These are phyloP conservation scores for Breviolum minutum DNA, from an alignment of 73 alveolate genomes.

Conservation along the genomic window DNA sequence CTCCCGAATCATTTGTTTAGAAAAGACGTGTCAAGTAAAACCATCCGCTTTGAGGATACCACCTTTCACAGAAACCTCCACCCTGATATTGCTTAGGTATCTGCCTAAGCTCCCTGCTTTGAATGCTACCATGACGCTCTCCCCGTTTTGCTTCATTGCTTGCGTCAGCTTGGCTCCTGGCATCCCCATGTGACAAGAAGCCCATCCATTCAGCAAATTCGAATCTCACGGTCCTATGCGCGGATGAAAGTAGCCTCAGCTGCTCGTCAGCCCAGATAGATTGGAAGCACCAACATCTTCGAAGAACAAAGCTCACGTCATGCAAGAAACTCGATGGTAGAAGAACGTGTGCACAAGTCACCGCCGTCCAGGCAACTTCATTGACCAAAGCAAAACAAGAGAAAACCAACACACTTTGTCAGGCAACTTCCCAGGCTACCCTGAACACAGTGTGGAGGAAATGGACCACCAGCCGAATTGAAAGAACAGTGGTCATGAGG, in stretches of 20 bases:
- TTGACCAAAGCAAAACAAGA: no score
- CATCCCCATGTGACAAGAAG: not conserved
- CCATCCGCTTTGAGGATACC: no score
- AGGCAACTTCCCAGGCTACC: conserved; percentile 67
- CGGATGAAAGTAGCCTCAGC: conserved; percentile 62
- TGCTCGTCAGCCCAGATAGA: no score
- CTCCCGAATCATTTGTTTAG: no score
- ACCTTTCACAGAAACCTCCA: not conserved
- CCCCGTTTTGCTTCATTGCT: conserved; percentile 46
- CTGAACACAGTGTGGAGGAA: conserved; percentile 88
- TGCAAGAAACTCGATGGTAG: no score
- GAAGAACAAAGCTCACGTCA: no score
- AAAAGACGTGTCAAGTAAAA: no score
- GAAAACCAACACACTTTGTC: not conserved
- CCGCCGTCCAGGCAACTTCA: no score
- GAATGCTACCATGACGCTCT: conserved; percentile 81
- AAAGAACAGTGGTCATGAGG: conserved; percentile 89
- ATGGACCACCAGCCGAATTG: conserved; percentile 60
- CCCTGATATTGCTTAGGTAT: not conserved
- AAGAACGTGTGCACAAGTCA: no score
- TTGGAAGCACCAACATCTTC: no score
- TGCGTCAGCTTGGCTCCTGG: conserved; percentile 87
- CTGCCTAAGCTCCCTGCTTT: not conserved
- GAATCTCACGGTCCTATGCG: conserved; percentile 56
- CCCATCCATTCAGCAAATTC: not conserved